These are phyloP conservation scores for Colletotrichum destructivum DNA, from an alignment of 2,329 filamentous ascomycete species.

Conservation along the genomic window DNA sequence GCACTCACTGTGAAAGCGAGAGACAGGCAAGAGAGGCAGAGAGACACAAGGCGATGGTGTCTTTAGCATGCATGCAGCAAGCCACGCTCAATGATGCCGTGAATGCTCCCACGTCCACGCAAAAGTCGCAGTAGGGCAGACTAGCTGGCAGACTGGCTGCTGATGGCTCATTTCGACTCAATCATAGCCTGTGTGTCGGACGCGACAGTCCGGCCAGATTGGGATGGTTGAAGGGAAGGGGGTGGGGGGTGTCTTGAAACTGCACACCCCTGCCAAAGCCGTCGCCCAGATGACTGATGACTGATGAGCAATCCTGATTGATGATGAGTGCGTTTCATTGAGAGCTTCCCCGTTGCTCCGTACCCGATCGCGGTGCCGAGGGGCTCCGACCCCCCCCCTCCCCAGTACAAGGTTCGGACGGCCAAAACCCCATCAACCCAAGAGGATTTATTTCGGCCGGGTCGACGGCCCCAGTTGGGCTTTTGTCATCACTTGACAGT, in stretches of 20 bases:
- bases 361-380: slow-evolving; percentile 34
- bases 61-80: slow-evolving; percentile 34
- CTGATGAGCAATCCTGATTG: slow-evolving; percentile 32
- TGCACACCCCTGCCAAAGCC: not conserved
- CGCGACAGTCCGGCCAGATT: slow-evolving; percentile 12
- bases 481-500: slow-evolving; percentile 34
- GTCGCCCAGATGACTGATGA: slow-evolving; percentile 30
- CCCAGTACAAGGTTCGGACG: slow-evolving; percentile 20
- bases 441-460: slow-evolving; percentile 24
- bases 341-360: slow-evolving; percentile 22
- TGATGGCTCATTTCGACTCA: slow-evolving; percentile 24
- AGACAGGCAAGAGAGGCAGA: not conserved
- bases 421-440: not conserved
- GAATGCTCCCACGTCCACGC: slow-evolving; percentile 24
- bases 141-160: not conserved
- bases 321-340: slow-evolving; percentile 24
- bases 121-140: slow-evolving; percentile 17
- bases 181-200: slow-evolving; percentile 9
- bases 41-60: slow-evolving; percentile 2
- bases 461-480: slow-evolving; percentile 3
- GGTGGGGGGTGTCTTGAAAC: slow-evolving; percentile 12
- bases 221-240: not conserved
- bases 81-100: slow-evolving; percentile 38
- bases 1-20: slow-evolving; percentile 23
- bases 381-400: slow-evolving; percentile 19